A percentile compares a stretch with the other conserved stretches of the same genome.
Evolutionary conservation across 2,329 filamentous ascomycete species (phyloP).

Genomic region (Hypoxylon sp.): DNA sequence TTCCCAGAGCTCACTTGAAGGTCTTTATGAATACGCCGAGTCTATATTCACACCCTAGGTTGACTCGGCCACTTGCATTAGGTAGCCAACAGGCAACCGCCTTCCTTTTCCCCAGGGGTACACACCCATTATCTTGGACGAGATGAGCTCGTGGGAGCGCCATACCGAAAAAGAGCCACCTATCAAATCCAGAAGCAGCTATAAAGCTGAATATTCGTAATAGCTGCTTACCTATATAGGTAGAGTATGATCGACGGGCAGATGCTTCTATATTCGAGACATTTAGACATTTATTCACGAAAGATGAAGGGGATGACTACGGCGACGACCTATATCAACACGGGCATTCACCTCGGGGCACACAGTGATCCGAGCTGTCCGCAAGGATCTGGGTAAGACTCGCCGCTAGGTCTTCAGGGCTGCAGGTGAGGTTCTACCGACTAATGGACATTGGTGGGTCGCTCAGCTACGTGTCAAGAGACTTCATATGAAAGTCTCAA

Average conservation of each 20-base stretch:
- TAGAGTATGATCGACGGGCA: neutral
- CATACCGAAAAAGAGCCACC: neutral
- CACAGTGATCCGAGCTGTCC: neutral
- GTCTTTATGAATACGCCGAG: neutral
- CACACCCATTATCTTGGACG: neutral
- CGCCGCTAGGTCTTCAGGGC: neutral
- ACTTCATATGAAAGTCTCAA: neutral
- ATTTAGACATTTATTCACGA: neutral
- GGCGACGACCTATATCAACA: neutral
- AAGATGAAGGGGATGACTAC: neutral
- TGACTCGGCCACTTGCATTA: neutral
- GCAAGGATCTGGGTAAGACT: neutral
- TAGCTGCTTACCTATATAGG: neutral
- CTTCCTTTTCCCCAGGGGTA: neutral
- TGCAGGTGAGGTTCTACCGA: neutral
- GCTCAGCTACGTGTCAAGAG: neutral
- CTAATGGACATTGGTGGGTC: neutral
- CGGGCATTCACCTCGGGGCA: neutral
- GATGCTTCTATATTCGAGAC: neutral
- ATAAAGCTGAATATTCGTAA: neutral
- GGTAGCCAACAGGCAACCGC: neutral
- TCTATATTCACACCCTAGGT: neutral
- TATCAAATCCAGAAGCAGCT: neutral
- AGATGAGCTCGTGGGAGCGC: neutral
- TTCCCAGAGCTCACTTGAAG: neutral